Conservation (phyloP, 306 rosid genomes). For the Crataegus laevigata region DNA sequence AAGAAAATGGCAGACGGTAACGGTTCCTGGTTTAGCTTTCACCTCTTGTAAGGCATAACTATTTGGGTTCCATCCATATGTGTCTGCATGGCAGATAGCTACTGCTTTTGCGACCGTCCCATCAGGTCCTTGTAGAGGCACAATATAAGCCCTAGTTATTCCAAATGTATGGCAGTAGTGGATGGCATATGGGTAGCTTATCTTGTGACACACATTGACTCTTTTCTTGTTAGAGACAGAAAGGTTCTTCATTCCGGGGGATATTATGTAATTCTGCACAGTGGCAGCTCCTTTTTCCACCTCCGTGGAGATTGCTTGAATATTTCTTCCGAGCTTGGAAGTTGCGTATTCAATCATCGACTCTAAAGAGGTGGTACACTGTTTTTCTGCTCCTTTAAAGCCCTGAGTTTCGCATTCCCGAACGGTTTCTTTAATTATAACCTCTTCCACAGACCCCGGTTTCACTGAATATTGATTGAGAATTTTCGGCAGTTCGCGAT, state of each 20-base stretch:
- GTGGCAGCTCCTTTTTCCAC: constrained; percentile 25
- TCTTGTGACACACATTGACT: constrained; percentile 57
- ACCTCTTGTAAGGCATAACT: constrained; percentile 48
- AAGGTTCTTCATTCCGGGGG: constrained; percentile 29
- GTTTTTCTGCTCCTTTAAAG: constrained; percentile 44
- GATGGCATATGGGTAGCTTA: constrained; percentile 47
- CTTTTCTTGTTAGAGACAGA: not conserved
- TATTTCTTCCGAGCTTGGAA: constrained; percentile 47
- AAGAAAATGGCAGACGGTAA: constrained; percentile 69
- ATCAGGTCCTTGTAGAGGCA: no score
- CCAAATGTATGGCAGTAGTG: no score
- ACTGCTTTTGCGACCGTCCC: no score
- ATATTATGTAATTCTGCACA: constrained; percentile 29
- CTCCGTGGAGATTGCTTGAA: constrained; percentile 42
- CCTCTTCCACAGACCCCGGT: constrained; percentile 35
- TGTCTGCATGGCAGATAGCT: constrained; percentile 24
- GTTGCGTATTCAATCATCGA: constrained; percentile 65
- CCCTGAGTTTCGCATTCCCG: constrained; percentile 33
- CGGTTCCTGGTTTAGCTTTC: constrained; percentile 55
- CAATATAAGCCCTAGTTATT: no score
- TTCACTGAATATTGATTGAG: constrained; percentile 22
- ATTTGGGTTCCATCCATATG: constrained; percentile 64
- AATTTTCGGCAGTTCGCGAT: constrained; percentile 21
- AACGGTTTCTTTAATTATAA: constrained; percentile 27
- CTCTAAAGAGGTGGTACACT: constrained; percentile 66